Base-by-base conservation (phyloP, 176 grass and related monocot genomes). In the Leersia perrieri region DNA sequence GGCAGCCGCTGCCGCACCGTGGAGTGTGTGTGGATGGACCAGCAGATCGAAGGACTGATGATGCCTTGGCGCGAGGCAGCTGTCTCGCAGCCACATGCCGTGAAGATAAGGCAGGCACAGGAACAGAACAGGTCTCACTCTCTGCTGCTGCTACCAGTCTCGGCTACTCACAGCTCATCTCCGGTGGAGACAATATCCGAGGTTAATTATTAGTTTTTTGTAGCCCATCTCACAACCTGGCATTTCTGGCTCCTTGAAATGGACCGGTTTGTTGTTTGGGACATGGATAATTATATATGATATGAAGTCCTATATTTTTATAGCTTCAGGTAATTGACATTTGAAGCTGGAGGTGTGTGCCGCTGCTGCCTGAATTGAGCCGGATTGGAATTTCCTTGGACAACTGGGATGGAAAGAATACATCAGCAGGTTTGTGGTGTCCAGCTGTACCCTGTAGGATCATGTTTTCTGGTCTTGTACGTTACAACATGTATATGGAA, bases 81-180 rank as follows among this genome's bases (percentile, higher is more conserved):
- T 88, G 87, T 75, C 70, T 4, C 70, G 76, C 87, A 63, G 63
- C 47, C 35, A 60, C 73, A 70, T n/a, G 66, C 66, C 33, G 34
- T 28, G 74, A 80, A 34, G 87, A 84, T 53, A 74, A 62, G 75
- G 72, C 0, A 30, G 7, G 29, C 63, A 9, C 49, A 16, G 73
- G 85, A n/a, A n/a, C n/a, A n/a, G n/a, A n/a, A n/a, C n/a, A 79
- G 68, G 16, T n/a, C 53, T 60, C 66, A 16, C 68, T 29, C 25
- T 13, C 68, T 15, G 34, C 28, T 33, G 10, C 39, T 4, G 41
- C 61, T 13, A 11, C 6, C 1, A 2, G 3, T 74, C 60, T 57
- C 67, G 28, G 79, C 76, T 79, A 12, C 61, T 27, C 74, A 87
- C 74, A 87, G 87, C 87, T 77, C 82, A 85, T 57, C 14, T 80